Percentiles rank a stretch among this genome's conserved stretches.
Conservation (phyloP, 208 protist genomes). For the Wallacemonas sp. region DNA sequence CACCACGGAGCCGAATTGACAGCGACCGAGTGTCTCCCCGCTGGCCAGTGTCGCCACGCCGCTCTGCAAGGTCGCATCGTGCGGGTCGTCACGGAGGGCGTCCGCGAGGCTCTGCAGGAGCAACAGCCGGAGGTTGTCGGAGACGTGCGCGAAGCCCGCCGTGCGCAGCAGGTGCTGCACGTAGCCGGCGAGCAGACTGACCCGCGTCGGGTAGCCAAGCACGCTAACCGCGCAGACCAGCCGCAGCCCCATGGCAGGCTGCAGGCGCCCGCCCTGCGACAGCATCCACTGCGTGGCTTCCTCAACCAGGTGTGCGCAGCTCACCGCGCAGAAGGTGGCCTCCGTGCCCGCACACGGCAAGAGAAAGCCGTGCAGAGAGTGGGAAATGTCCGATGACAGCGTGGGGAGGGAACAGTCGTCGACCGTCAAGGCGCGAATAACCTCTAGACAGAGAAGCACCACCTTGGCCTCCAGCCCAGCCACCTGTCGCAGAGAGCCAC, state of each 20-base stretch:
- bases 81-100: neutral
- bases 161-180: neutral
- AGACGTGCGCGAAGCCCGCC: neutral
- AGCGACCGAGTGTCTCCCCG: neutral
- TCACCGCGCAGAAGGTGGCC: neutral
- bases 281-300: conserved; percentile 5
- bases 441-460: conserved; percentile 8
- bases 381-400: neutral
- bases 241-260: neutral
- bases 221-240: conserved; percentile 1
- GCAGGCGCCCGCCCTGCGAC: neutral
- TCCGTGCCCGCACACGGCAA: too few species aligned
- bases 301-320: conserved; percentile 8
- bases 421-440: neutral
- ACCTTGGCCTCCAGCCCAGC: neutral
- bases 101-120: neutral
- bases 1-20: conserved; percentile 3
- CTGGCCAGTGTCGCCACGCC: neutral
- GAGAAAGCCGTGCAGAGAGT: neutral
- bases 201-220: neutral
- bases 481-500: neutral
- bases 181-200: neutral
- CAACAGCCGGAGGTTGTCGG: neutral
- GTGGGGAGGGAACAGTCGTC: neutral
- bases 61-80: neutral